Percentiles rank a stretch among this genome's conserved stretches.
Conservation (phyloP, 306 rosid species). For the Argentina anserina region DNA sequence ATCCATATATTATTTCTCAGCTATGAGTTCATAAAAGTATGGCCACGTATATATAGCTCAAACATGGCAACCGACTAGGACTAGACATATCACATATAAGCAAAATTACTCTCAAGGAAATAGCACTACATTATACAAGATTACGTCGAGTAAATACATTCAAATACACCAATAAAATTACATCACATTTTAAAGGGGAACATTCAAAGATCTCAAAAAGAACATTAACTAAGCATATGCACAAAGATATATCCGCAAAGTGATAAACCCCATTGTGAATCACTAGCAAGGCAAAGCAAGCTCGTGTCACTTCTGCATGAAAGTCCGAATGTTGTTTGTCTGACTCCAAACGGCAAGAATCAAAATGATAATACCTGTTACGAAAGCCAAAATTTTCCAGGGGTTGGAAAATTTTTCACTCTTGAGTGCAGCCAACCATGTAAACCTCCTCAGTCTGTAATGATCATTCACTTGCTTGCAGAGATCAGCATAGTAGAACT, state of each 20-base stretch:
- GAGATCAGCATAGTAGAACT: neutral
- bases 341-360: neutral
- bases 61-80: no score
- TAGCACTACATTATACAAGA: no score
- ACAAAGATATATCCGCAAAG: neutral
- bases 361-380: neutral
- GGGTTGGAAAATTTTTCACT: slow-evolving; percentile 13
- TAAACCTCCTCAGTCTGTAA: neutral
- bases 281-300: neutral
- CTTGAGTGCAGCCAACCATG: neutral
- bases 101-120: no score
- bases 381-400: slow-evolving; percentile 11
- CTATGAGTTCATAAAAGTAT: no score
- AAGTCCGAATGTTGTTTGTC: neutral
- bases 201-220: neutral
- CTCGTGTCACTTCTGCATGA: neutral
- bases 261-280: neutral
- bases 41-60: no score
- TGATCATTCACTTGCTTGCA: neutral
- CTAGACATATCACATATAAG: no score
- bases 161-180: no score
- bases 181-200: neutral
- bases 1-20: no score
- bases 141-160: no score
- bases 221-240: neutral